Base-by-base conservation (phyloP, 1,139 yeast genomes). In the Candida dubliniensis region DNA sequence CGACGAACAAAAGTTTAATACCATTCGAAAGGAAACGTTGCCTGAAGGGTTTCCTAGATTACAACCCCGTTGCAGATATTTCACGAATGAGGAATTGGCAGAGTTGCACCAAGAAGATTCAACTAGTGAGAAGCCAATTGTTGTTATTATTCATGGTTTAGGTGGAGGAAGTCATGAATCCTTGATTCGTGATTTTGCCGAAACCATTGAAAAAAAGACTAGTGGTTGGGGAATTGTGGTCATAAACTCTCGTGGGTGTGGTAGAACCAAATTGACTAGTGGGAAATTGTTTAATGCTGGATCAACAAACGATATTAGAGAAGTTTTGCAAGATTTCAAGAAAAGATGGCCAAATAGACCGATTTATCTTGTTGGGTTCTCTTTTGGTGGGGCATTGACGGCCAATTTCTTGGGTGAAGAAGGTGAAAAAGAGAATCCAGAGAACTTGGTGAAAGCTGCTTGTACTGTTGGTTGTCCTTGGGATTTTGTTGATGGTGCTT, bases 91-190 rank as follows among this genome's bases (percentile, higher is more conserved):
- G 6, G 76, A 66, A 40, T 55, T 68, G 42, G 57, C 56, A 2
- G 56, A 56, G 46, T 63, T 59, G 31, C 56, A 55, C 29, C 60
- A 61, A 26, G 57, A 62, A 3, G 71, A 68, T 26, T 33, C 35
- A 26, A 62, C 66, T 4, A 48, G 57, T 10, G 51, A 58, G 1
- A 76, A 70, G 44, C 96, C 96, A 1, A 66, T 90, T 44, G 76
- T 87, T 30, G 76, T 90, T 24, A 72, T 85, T 5, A 66, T 84
- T 41, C 97, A 91, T 59, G 98, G 97, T 0, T 76, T 91, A 34
- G 91, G 89, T 4, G 97, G 97, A 15, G 96, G 97, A 0, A 85
- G 96, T 15, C 95, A 89, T 54, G 97, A 91, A 60, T 81, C 93
- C 2, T 82, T 90, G 56, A 85, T 90, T 46, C 79, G 96, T 48